Evolutionary conservation across 768 basidiomycete genomes (phyloP).

Genomic region (Melanogaster broomeanus): DNA sequence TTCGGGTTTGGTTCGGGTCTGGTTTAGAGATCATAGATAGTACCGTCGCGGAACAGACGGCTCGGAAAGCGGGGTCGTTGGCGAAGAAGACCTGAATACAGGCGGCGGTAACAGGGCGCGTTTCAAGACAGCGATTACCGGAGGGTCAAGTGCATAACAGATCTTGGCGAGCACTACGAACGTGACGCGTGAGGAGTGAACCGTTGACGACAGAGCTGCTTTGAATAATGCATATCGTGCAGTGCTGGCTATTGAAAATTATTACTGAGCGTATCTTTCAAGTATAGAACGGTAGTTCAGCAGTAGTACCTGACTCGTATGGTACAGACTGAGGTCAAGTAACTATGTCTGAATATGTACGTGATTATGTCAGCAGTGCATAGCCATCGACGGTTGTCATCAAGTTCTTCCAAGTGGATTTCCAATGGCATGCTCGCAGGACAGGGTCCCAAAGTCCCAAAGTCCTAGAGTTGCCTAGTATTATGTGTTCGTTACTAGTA

Average conservation of each 20-base stretch:
- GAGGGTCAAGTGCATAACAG: constrained; percentile 77
- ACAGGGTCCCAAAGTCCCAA: too few relatives aligned
- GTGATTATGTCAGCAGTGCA: too few relatives aligned
- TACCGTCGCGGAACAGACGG: constrained; percentile 71
- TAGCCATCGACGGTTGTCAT: too few relatives aligned
- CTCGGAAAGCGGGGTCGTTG: constrained; percentile 36
- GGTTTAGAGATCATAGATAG: constrained; percentile 90
- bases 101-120: constrained; percentile 33
- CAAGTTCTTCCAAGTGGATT: constrained; percentile 91
- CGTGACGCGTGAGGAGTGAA: constrained; percentile 87
- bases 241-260: constrained; percentile 81
- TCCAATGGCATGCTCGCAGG: constrained; percentile 85
- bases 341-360: too few relatives aligned
- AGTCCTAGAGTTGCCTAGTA: too few relatives aligned
- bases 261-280: constrained; percentile 70
- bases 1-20: too few relatives aligned
- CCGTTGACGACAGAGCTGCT: constrained; percentile 73
- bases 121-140: too few relatives aligned
- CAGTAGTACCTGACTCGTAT: too few relatives aligned
- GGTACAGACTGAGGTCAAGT: too few relatives aligned
- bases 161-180: constrained; percentile 75
- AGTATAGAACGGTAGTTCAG: too few relatives aligned
- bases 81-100: constrained; percentile 38
- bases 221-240: too few relatives aligned
- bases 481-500: too few relatives aligned